Evolutionary conservation across 2,329 filamentous ascomycete species (phyloP), one percentile per base, ranked within the genome.

Genomic region (Claviceps sp.): DNA sequence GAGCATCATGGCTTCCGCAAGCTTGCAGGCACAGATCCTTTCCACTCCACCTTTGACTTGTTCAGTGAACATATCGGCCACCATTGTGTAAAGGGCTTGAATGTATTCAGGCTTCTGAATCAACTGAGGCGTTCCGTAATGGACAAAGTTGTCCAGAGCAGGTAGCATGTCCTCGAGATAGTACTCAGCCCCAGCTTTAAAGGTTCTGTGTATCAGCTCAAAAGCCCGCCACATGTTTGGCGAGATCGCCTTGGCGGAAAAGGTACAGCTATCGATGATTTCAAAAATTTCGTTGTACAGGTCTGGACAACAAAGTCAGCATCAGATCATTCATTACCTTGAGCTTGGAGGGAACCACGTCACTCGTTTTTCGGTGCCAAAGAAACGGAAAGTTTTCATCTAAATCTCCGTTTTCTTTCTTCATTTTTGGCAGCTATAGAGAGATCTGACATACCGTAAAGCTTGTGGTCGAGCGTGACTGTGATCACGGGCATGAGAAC

Each of bases 81-180:
- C 88, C 88, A 98, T 98, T 45, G 88, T 84, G 60, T 88, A 89
- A 50, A 97, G 79, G 1, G 91, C 91, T 54, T 88, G 81, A 26
- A 95, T 79, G 65, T 97, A 96, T 57, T 84, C 78, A 26, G 85
- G 88, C 63, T 90, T 94, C 65, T 93, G 82, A 22, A 86, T 74
- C 54, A 98, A 75, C 61, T 85, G 84, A 20, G 83, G 77, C 44
- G 86, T 84, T 53, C 93, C 93, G 63, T 94, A 98, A 61, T 93
- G 86, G 50, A 98, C 88, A 66, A 95, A 97, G 74, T 98, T 98
- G 71, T 98, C 93, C 26, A 98, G 78, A 0, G 93, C 93, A 5
- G 93, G 93, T 16, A 98, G 82, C 93, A 98, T 98, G 61, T 98
- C 93, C 70, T 98, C 93, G 14, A 98, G 81, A 65, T 98, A 98